Evolutionary conservation across 176 grass and related monocot species (phyloP), one percentile per base, ranked within the genome.

Genomic region (Coix lacrymajobi): DNA sequence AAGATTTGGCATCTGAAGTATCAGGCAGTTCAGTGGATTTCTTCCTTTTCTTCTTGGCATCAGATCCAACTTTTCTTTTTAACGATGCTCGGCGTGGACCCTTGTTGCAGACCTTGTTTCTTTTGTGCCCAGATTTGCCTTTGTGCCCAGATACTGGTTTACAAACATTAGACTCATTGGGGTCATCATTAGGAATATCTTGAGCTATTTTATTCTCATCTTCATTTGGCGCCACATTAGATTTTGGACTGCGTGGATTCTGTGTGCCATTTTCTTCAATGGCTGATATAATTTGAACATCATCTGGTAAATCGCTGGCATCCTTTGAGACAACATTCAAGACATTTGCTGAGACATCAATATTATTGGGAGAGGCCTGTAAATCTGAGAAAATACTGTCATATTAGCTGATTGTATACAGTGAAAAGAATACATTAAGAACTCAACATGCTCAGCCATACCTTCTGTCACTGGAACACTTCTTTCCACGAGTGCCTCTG

Each of bases 1-100:
- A 52, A 62, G 75, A 15, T 85, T 89, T 93, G 45, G 28, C 37
- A 81, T 83, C 88, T 84, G 84, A 83, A 75, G 6, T 29, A 22
- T 38, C 81, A 70, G 30, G 33, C 48, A 62, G 39, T 5, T 40
- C 58, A 64, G 17, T 70, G 44, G 7, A 37, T 57, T 80, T 87
- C 51, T 89, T 43, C 20, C 34, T 80, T 61, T 88, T 81, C 33
- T 51, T 73, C 46, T 91, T 85, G 45, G 25, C 54, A 66, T 79
- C 73, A 71, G 80, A 54, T 61, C 76, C 17, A 51, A 43, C 61
- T 75, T 34, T 83, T 85, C 75, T 79, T 82, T 70, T 84, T 32
- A 26, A 40, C 45, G 69, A 80, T 83, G 56, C 72, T 87, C 51
- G 69, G 73, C 81, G 68, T 73, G 81, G 62, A 71, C 43, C 67